A percentile compares a stretch with the other conserved stretches of the same genome.
Conservation (phyloP, 2,329 filamentous ascomycete species). For the Alternaria arbusti region DNA sequence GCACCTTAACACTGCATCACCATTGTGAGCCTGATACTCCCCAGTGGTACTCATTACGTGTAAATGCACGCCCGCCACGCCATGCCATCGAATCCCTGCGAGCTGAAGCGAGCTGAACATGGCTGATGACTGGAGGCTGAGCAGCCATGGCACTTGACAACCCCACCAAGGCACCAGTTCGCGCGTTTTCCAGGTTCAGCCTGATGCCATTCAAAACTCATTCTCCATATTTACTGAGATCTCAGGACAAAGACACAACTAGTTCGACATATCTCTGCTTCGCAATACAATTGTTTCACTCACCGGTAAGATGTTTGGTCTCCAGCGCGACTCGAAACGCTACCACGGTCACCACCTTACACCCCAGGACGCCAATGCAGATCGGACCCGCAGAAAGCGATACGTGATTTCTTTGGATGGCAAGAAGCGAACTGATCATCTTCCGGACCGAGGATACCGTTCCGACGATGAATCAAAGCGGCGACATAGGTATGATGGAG, state of each 20-base stretch:
- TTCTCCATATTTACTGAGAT: no score
- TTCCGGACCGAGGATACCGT: not conserved
- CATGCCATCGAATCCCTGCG: not conserved
- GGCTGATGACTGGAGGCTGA: not conserved
- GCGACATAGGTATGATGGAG: no score
- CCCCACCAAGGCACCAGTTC: not conserved
- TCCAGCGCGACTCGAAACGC: not conserved
- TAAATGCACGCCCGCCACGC: not conserved
- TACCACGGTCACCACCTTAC: not conserved
- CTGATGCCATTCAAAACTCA: no score
- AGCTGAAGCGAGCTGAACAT: not conserved
- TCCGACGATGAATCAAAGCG: not conserved
- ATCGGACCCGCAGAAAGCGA: not conserved
- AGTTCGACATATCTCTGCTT: no score
- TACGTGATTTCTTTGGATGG: not conserved
- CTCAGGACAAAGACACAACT: no score
- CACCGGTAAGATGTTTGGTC: not conserved
- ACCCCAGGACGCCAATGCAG: not conserved
- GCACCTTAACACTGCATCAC: not conserved
- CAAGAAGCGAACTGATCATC: no score
- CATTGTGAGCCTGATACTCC: not conserved
- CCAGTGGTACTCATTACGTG: not conserved
- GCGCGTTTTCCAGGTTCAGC: not conserved
- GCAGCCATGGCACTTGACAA: not conserved
- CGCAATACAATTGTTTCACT: no score